Evolutionary conservation across 164 flowering plant species (phyloP).

Genomic region (Kingdonia uniflora): DNA sequence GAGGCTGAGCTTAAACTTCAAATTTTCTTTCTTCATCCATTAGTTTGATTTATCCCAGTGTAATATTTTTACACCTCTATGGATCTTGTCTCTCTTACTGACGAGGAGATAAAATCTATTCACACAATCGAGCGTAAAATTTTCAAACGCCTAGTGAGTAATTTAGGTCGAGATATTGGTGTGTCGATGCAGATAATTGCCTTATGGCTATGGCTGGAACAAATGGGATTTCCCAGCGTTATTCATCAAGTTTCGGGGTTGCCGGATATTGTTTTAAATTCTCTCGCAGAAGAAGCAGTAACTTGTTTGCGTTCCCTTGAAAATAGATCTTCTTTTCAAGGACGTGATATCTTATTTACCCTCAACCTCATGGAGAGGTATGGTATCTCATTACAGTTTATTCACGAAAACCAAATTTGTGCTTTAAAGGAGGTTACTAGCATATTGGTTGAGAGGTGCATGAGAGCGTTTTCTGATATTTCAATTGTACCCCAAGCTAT

Average conservation of each 20-base stretch:
- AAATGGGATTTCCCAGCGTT: neutral
- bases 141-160: neutral
- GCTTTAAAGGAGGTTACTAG: constrained; percentile 12
- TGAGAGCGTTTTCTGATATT: constrained; percentile 29
- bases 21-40: too few relatives aligned
- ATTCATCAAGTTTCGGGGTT: neutral
- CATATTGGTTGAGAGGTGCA: constrained; percentile 19
- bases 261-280: neutral
- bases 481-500: neutral
- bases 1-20: too few relatives aligned
- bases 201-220: neutral
- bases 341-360: neutral
- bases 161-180: neutral
- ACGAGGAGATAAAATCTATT: neutral
- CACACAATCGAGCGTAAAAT: neutral
- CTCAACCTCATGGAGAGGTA: neutral
- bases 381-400: neutral
- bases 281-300: neutral
- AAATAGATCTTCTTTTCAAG: neutral
- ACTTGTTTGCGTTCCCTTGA: neutral
- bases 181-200: neutral
- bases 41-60: too few relatives aligned
- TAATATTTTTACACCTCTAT: too few relatives aligned
- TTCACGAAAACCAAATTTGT: too few relatives aligned
- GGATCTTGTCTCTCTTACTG: neutral